Base-by-base conservation (phyloP, 2,329 filamentous ascomycete species). In the Botrytis byssoidea region DNA sequence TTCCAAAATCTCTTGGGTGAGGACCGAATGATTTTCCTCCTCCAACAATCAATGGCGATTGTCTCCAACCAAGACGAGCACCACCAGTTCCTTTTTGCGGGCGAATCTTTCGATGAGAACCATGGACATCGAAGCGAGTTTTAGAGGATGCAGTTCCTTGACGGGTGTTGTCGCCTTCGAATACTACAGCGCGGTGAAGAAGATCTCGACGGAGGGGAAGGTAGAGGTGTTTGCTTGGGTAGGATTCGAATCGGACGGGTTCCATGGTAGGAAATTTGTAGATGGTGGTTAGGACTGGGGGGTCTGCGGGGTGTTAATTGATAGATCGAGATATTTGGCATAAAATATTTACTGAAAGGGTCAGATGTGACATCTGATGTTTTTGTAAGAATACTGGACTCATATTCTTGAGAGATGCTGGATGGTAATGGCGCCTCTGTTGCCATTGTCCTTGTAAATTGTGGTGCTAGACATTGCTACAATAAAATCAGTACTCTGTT, bases 21-120 rank as follows among this genome's bases (percentile, higher is more conserved):
- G 96, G 96, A n/a, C 96, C 96, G 80, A 94, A 93, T 0, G 90
- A 86, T 79, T 97, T 95, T 83, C 94, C 95, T 83, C 96, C 96
- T 77, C 96, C 96, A 75, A 88, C 87, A 60, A 94, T 84, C 82
- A 97, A 88, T 4, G 96, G 96, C 64, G 90, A 94, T 83, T 97
- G 94, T 81, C 88, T 91, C 81, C 90, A 88, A 76, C 96, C 95
- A 5, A 92, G 85, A 82, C 96, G 94, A 69, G 96, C 94, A 55
- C 82, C 83, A 73, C 96, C 96, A 4, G 87, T 89, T 73, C 96
- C 96, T 84, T 99, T 99, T 82, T 99, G 96, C 25, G 90, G 91
- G 32, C 90, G 86, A 55, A 98, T 84, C 85, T 99, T 99, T 79
- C 88, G 87, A 82, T 91, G 89, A 73, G 93, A 96, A 75, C 95